phyloP scores from a whole-genome alignment of 192 early-diverging fungal genomes.

The Pecoramyces ruminantium region DNA sequence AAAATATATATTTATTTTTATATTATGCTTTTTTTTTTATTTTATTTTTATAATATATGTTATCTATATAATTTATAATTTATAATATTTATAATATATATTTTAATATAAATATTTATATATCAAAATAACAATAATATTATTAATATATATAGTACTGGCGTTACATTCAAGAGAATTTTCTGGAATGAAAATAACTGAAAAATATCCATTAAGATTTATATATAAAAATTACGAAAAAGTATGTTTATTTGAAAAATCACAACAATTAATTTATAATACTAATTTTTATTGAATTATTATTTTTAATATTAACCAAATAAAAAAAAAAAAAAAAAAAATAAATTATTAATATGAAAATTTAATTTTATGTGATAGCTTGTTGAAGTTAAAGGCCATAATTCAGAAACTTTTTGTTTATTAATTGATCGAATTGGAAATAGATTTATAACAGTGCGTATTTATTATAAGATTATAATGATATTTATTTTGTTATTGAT shows the following conservation, averaged over 20 bases:
- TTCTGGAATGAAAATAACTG: not conserved
- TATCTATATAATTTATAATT: too few relatives aligned
- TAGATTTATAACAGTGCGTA: constrained; percentile 47
- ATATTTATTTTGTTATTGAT: too few relatives aligned
- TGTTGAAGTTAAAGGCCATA: constrained; percentile 54
- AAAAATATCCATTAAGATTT: not conserved
- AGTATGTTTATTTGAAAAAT: constrained; percentile 8
- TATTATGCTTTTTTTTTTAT: too few relatives aligned
- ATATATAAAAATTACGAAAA: not conserved
- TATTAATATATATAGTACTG: not conserved
- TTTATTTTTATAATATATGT: too few relatives aligned
- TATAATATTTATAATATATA: too few relatives aligned
- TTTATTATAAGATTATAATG: too few relatives aligned
- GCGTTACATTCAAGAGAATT: not conserved
- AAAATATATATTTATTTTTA: too few relatives aligned
- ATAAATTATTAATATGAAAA: not conserved
- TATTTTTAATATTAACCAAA: not conserved
- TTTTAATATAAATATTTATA: too few relatives aligned
- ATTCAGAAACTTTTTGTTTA: constrained; percentile 53
- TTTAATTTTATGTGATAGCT: constrained; percentile 16
- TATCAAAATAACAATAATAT: too few relatives aligned
- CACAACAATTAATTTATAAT: not conserved
- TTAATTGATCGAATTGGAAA: constrained; percentile 56
- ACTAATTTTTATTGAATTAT: constrained; percentile 7
- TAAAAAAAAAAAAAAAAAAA: not conserved